These are phyloP conservation scores for Kalmusia sp. DNA, from an alignment of 2,329 filamentous ascomycete genomes.

Conservation along the genomic window DNA sequence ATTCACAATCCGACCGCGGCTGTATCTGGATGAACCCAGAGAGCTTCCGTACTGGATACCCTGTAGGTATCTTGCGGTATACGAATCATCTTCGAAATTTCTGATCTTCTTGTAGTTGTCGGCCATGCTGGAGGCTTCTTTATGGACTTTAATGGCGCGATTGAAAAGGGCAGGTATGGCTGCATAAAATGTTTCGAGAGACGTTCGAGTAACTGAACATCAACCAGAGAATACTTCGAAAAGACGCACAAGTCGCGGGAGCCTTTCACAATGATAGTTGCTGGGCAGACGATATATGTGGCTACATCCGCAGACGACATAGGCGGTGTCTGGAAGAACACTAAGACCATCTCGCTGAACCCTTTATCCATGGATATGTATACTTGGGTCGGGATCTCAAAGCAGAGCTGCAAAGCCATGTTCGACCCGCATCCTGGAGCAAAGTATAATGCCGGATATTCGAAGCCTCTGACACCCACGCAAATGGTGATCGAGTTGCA, in stretches of 20 bases:
- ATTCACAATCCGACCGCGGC: slow-evolving; percentile 23
- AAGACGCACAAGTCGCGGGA: neutral
- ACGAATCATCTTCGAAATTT: too few relatives aligned
- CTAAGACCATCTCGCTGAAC: slow-evolving; percentile 14
- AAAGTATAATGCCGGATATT: slow-evolving; percentile 7
- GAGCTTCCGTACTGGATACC: slow-evolving; percentile 33
- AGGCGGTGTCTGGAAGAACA: slow-evolving; percentile 11
- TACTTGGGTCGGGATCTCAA: slow-evolving; percentile 6
- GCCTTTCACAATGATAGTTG: slow-evolving; percentile 16
- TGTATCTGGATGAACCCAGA: slow-evolving; percentile 26
- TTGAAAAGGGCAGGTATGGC: slow-evolving; percentile 16
- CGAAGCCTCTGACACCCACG: slow-evolving; percentile 6
- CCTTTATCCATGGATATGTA: slow-evolving; percentile 17
- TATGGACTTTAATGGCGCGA: slow-evolving; percentile 14
- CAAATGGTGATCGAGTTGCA: slow-evolving; percentile 19
- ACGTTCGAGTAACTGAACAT: too few relatives aligned
- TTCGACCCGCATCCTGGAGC: slow-evolving; percentile 10
- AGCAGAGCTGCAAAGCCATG: slow-evolving; percentile 3
- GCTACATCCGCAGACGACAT: slow-evolving; percentile 13
- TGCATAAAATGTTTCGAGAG: too few relatives aligned
- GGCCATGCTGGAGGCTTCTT: slow-evolving; percentile 16
- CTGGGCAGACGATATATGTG: slow-evolving; percentile 17
- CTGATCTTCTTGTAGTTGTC: neutral
- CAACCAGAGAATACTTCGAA: slow-evolving; percentile 17
- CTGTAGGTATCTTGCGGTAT: slow-evolving; percentile 11